These are phyloP conservation scores for Hymenochaete sp. DNA, from an alignment of 1,284 basidiomycete species.

Conservation along the genomic window DNA sequence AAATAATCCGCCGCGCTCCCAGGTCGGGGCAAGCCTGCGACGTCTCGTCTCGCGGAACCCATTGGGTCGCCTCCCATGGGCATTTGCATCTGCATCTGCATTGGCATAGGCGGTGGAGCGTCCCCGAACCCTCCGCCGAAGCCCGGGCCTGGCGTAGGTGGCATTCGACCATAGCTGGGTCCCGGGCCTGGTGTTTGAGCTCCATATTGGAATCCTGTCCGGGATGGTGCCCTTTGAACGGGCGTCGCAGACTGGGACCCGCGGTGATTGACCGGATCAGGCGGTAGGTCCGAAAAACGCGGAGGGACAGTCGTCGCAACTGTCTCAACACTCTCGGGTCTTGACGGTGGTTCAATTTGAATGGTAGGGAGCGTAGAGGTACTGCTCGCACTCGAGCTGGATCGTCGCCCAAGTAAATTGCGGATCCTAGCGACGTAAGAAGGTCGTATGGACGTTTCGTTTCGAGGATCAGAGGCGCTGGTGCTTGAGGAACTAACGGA, in stretches of 20 bases:
- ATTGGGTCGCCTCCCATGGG: background rate
- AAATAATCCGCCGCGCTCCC: slow-evolving; percentile 14
- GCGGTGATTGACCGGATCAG: background rate
- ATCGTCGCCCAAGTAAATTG: background rate
- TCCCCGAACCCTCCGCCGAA: background rate
- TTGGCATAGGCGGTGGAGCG: background rate
- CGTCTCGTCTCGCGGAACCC: background rate
- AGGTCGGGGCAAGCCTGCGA: background rate
- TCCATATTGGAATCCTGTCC: slow-evolving; percentile 9
- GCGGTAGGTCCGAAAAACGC: background rate
- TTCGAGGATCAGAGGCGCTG: slow-evolving; percentile 2
- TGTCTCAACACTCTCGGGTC: slow-evolving; percentile 9
- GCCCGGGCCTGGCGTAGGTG: background rate
- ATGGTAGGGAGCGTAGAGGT: slow-evolving; percentile 7
- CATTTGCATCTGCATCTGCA: background rate
- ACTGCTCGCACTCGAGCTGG: slow-evolving; percentile 3
- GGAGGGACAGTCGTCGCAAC: slow-evolving; percentile 10
- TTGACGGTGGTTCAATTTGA: slow-evolving; percentile 14
- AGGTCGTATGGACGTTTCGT: slow-evolving; percentile 5
- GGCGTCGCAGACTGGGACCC: background rate
- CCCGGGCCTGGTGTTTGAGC: background rate
- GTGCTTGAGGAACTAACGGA: background rate
- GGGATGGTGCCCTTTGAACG: background rate
- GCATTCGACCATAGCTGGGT: background rate
- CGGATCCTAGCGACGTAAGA: background rate